Evolutionary conservation across 345 rosid genomes (phyloP), one percentile per base, ranked within the genome.

Genomic region (Noccaea caerulescens): DNA sequence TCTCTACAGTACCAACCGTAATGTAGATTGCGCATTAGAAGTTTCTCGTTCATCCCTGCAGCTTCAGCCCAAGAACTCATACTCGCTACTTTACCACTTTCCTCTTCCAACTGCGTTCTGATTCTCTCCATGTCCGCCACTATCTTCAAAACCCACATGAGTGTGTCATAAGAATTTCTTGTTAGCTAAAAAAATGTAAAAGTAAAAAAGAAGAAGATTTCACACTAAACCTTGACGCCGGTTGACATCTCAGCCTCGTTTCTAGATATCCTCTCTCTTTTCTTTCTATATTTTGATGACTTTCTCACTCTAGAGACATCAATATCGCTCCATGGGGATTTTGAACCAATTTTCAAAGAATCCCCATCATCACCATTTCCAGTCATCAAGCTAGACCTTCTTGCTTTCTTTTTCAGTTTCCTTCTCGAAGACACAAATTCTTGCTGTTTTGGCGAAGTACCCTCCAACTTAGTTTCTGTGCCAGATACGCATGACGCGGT

Each of bases 1-100:
- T 89, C 89, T 83, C 85, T 80, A 85, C 96, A 92, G 72, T 76
- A 71, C 94, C 94, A 85, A 76, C 96, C 98, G 64, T 76, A 87
- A 67, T 61, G 80, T 76, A 89, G 79, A 53, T 77, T 76, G 58
- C 80, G 84, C 47, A 77, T 83, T 70, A 92, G 85, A 69, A 53
- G 81, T 72, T 83, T 89, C 82, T 82, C 81, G 60, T 80, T 82
- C 71, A 86, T 77, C 55, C 84, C 89, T 49, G 90, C 89, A 73
- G 96, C 96, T 85, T 83, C 82, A 32, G 98, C 96, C 92, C 98
- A 92, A 84, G 85, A 75, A 66, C 84, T 76, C 80, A 86, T 60
- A 72, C 86, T 84, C 20, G 72, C 87, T 30, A 62, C 85, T 70
- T 68, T 82, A 43, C 92, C 96, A 1, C 80, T 79, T 78, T 82